Conservation (phyloP, 768 basidiomycete genomes). For the Leccinellum rugosiceps region DNA sequence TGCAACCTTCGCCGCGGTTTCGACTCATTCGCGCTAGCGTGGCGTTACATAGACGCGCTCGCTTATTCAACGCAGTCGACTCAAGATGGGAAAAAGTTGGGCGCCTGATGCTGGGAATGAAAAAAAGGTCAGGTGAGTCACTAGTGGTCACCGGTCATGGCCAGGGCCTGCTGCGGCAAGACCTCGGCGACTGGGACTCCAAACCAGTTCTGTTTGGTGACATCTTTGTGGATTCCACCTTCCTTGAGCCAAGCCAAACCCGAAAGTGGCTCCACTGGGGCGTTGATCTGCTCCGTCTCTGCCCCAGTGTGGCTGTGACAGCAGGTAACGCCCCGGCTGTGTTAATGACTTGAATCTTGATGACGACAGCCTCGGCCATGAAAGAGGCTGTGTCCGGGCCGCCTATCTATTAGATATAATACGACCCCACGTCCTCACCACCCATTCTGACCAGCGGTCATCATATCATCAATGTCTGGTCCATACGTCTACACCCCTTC, state of each 20-base stretch:
- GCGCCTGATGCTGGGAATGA: too few species aligned
- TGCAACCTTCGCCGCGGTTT: too few species aligned
- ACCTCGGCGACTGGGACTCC: too few species aligned
- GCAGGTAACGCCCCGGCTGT: constrained; percentile 2
- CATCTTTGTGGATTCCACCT: background rate
- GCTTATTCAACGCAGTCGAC: too few species aligned
- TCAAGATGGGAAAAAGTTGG: too few species aligned
- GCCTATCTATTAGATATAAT: constrained; percentile 20
- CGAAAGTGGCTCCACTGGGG: constrained; percentile 1
- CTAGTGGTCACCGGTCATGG: too few species aligned
- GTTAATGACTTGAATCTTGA: constrained; percentile 9
- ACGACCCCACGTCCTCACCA: background rate
- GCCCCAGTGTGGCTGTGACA: constrained; percentile 14
- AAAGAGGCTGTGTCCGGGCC: constrained; percentile 11
- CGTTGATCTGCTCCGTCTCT: background rate
- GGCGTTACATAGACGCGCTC: too few species aligned
- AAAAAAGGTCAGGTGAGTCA: too few species aligned
- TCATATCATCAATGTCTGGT: constrained; percentile 31
- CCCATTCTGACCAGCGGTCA: constrained; percentile 1
- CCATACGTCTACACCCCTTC: constrained; percentile 44
- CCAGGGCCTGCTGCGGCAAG: too few species aligned
- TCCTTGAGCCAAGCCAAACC: background rate
- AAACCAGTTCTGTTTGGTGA: background rate
- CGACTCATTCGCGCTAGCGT: too few species aligned
- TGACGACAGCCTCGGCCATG: background rate